phyloP scores from a whole-genome alignment of 805 yeast species.

The Isabelozyma rhagii region DNA sequence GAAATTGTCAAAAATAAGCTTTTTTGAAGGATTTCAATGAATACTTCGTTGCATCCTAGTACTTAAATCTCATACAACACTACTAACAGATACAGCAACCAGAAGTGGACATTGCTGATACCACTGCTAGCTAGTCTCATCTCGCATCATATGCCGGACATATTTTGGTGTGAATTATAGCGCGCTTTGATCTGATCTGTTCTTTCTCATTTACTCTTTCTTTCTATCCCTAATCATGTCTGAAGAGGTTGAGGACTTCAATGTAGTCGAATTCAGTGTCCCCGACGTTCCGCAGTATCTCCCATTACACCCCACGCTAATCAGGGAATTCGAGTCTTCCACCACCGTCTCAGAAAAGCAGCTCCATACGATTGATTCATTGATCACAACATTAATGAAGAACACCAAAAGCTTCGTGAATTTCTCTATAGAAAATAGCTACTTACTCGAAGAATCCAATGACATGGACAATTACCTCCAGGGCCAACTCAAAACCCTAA shows the following conservation, averaged over 20 bases:
- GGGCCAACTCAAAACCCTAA: slow-evolving; percentile 8
- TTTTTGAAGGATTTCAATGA: no score
- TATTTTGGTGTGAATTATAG: no score
- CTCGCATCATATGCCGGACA: no score
- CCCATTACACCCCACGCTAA: not conserved
- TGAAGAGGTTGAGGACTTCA: not conserved
- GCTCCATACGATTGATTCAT: slow-evolving; percentile 8
- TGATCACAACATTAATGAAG: slow-evolving; percentile 11
- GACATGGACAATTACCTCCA: not conserved
- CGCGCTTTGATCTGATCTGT: not conserved
- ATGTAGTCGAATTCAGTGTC: not conserved
- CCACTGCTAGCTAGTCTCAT: no score
- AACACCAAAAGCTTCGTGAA: slow-evolving; percentile 6
- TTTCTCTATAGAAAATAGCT: slow-evolving; percentile 5
- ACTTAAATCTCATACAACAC: no score
- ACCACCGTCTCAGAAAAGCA: slow-evolving; percentile 1
- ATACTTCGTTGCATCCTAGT: no score
- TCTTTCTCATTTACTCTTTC: not conserved
- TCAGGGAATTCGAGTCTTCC: not conserved
- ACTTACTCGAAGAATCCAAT: not conserved
- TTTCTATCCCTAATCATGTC: not conserved
- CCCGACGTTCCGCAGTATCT: not conserved
- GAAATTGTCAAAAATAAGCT: no score
- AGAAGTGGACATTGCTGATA: no score
- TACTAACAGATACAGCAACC: no score